These are phyloP conservation scores for Malus fusca DNA, from an alignment of 306 rosid species.

Conservation along the genomic window DNA sequence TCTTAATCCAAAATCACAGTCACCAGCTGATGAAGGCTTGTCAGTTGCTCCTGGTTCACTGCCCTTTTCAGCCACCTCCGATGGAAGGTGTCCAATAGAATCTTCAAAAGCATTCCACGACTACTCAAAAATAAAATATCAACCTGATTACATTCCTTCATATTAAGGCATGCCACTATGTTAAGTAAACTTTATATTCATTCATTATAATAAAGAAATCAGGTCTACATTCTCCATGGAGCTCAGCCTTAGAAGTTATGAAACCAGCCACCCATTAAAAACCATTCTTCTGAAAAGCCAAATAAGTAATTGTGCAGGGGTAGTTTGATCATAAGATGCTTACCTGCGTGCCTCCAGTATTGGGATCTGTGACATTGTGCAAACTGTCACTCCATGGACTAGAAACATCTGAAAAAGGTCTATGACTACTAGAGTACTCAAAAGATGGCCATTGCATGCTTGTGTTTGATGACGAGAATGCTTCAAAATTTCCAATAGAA, in stretches of 20 bases:
- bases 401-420: constrained; percentile 23
- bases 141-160: constrained; percentile 22
- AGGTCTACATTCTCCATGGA: neutral
- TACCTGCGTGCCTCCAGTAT: constrained; percentile 36
- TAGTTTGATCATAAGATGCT: neutral
- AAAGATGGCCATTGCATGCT: constrained; percentile 40
- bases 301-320: neutral
- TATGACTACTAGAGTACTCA: constrained; percentile 20
- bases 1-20: constrained; percentile 28
- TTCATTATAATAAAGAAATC: neutral
- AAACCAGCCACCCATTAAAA: constrained; percentile 2
- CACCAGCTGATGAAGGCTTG: constrained; percentile 26
- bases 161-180: constrained; percentile 4
- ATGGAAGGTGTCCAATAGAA: constrained; percentile 29
- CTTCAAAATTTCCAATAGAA: constrained; percentile 36
- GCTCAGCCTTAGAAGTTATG: neutral
- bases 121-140: constrained; percentile 34
- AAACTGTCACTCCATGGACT: constrained; percentile 39
- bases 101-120: constrained; percentile 77
- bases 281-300: neutral
- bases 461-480: constrained; percentile 27
- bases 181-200: too few relatives aligned
- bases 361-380: constrained; percentile 27
- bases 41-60: constrained; percentile 22
- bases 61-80: constrained; percentile 27